Base-by-base conservation (phyloP, 164 flowering plant species). In the Magnolia kwangsiensis region DNA sequence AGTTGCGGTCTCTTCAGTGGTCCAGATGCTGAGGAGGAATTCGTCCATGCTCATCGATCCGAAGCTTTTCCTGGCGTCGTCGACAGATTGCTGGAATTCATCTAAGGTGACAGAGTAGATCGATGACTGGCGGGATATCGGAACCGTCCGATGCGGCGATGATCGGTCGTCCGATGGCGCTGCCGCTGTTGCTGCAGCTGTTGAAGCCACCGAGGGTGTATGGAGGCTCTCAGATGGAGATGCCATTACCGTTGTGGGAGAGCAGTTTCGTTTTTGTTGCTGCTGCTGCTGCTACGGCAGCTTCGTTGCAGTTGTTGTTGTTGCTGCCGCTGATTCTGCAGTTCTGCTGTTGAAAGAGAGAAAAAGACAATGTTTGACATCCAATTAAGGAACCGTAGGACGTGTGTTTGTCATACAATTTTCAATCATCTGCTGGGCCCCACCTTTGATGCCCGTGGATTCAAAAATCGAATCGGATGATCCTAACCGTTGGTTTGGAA, bases 41-140 rank as follows among this genome's bases (percentile, higher is more conserved):
- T 93, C 98, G 69, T 93, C 98, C 98, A 95, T 95, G 87, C 91
- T 95, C 96, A 95, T 95, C 9, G 98, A 95, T 4, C 96, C 97
- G 71, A 91, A 93, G 71, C 85, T 91, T 89, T 89, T 95, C 37
- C 98, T 91, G 20, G 81, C 79, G 24, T 91, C 98, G 51, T 84
- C 81, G 9, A 92, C 78, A 0, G 93, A 81, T 77, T 88, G 82
- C 70, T 95, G 98, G 80, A 95, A 93, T 72, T 93, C 97, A 65
- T 95, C 97, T 7, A 93, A 87, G 4, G 97, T 93, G 29, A 95
- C 90, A 0, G 98, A 91, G 85, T 95, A 93, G 58, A 93, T 92
- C 1, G 98, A 93, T 8, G 96, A 84, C 63, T 92, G 96, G 49
- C 98, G 27, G 11, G 72, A 49, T n/a, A 70, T 10, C 19, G 72